Evolutionary conservation across 1,139 yeast genomes (phyloP).

Genomic region (Geotrichum cucujoidarum): DNA sequence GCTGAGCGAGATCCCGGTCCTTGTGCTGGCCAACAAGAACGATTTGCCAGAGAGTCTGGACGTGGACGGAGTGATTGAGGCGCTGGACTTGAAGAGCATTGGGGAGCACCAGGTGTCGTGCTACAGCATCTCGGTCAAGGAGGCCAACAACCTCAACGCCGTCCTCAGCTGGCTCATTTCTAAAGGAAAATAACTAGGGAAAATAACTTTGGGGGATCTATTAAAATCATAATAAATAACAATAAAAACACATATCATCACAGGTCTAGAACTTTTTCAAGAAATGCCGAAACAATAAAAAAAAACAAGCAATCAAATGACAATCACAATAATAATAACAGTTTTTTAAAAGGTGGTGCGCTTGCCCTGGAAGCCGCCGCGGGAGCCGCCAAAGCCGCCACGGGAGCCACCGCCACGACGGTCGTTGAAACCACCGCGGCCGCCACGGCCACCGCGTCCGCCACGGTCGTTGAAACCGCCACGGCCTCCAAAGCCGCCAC

Average conservation of each 20-base stretch:
- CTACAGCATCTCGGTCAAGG: conserved; percentile 40
- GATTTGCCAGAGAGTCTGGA: conserved; percentile 35
- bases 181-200: conserved; percentile 22
- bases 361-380: conserved; percentile 22
- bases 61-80: conserved; percentile 36
- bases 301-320: neutral
- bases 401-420: conserved; percentile 36
- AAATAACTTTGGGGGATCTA: neutral
- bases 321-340: neutral
- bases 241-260: too few species aligned
- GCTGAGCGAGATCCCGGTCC: conserved; percentile 37
- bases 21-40: conserved; percentile 39
- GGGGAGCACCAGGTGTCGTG: conserved; percentile 38
- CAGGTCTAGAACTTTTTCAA: too few species aligned
- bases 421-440: conserved; percentile 33
- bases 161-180: conserved; percentile 38
- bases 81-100: conserved; percentile 34
- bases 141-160: conserved; percentile 36
- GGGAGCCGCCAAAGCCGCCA: conserved; percentile 23
- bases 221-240: too few species aligned
- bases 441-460: conserved; percentile 45
- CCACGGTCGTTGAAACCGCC: conserved; percentile 42
- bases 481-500: conserved; percentile 34
- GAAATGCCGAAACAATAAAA: too few species aligned
- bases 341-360: neutral